Percentiles rank a stretch among this genome's conserved stretches.
Evolutionary conservation across 352 stramenopile species (phyloP).

Genomic region (Phytophthora sp.): DNA sequence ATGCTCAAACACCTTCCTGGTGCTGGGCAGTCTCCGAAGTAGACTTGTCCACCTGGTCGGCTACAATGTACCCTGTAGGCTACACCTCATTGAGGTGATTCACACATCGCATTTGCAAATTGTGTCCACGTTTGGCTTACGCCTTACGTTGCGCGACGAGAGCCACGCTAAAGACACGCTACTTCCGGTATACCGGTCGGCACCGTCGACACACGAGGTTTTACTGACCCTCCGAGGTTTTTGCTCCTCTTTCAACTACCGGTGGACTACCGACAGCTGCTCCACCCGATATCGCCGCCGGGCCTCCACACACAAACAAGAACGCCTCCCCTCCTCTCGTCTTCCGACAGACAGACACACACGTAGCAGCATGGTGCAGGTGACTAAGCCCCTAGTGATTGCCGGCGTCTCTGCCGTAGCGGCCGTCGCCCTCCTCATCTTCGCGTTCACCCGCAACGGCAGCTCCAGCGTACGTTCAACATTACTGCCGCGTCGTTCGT

Average conservation of each 20-base stretch:
- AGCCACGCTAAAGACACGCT: not conserved
- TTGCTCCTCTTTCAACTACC: not conserved
- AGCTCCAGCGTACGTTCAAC: slow-evolving; percentile 45
- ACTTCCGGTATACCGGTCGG: not conserved
- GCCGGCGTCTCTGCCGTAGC: slow-evolving; percentile 69
- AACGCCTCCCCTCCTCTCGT: slow-evolving; percentile 5
- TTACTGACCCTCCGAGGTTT: not conserved
- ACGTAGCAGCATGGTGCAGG: slow-evolving; percentile 62
- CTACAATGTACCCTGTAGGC: too few species aligned
- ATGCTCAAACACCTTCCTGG: too few species aligned
- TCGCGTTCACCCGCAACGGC: slow-evolving; percentile 51
- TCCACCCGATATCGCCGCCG: slow-evolving; percentile 18
- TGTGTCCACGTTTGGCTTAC: too few species aligned
- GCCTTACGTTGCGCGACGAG: too few species aligned
- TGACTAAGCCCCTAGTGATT: slow-evolving; percentile 84
- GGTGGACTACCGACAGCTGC: slow-evolving; percentile 11
- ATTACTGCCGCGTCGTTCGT: not conserved
- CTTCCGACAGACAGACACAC: not conserved
- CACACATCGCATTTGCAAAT: too few species aligned
- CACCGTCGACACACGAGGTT: not conserved
- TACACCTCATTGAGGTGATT: too few species aligned
- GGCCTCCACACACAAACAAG: slow-evolving; percentile 23
- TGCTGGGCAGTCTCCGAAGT: too few species aligned
- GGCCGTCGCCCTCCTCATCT: slow-evolving; percentile 58
- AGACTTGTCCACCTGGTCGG: too few species aligned